Conservation (phyloP, 2,329 filamentous ascomycete species). For the Aspergillus sp. region DNA sequence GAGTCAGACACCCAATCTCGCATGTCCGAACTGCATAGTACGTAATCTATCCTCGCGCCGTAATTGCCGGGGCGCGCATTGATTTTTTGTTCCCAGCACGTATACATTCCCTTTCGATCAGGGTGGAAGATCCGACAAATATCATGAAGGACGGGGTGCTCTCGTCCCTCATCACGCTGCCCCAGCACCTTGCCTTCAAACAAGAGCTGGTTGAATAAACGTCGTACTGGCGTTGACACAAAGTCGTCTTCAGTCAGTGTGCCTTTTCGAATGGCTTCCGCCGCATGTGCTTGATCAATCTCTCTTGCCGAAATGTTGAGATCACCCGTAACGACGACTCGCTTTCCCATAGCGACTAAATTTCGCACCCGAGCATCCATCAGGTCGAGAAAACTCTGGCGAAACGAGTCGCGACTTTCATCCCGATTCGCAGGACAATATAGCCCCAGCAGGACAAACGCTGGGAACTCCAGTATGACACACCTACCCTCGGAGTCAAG, state of each 20-base stretch:
- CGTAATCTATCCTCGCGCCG: conserved; percentile 89
- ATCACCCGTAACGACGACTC: conserved; percentile 82
- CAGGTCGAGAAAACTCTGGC: conserved; percentile 73
- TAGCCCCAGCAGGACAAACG: conserved; percentile 88
- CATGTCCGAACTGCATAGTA: conserved; percentile 77
- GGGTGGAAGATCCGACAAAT: conserved; percentile 79
- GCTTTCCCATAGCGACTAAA: conserved; percentile 73
- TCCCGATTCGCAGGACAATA: conserved; percentile 91
- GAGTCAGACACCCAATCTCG: conserved; percentile 75
- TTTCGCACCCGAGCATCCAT: conserved; percentile 85
- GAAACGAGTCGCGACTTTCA: conserved; percentile 77
- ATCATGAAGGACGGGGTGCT: conserved; percentile 75
- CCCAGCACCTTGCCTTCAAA: conserved; percentile 66
- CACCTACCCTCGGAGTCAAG: conserved; percentile 92
- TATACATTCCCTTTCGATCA: conserved; percentile 83
- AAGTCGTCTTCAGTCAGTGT: conserved; percentile 68
- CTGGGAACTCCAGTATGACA: conserved; percentile 86
- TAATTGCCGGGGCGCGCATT: conserved; percentile 96
- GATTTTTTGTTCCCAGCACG: conserved; percentile 92
- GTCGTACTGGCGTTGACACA: conserved; percentile 66
- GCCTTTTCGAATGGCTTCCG: conserved; percentile 69
- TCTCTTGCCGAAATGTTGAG: conserved; percentile 72
- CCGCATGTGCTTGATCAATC: conserved; percentile 72
- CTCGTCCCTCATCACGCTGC: conserved; percentile 65
- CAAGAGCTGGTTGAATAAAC: conserved; percentile 83